phyloP scores from a whole-genome alignment of 2,329 filamentous ascomycete species.

The Verticillium albo-atrum region DNA sequence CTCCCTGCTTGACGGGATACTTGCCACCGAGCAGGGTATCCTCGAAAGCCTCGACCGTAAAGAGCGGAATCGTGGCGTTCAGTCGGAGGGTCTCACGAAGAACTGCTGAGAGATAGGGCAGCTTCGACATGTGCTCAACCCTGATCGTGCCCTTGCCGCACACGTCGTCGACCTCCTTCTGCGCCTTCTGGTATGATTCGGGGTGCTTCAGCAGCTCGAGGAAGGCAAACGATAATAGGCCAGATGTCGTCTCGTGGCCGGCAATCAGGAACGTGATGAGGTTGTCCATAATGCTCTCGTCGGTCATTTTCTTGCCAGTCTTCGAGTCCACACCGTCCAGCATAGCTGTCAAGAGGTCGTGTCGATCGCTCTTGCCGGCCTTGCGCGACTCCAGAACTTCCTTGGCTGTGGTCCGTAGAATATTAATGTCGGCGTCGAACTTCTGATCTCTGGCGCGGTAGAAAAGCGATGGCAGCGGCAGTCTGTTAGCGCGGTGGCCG shows the following conservation, averaged over 20 bases:
- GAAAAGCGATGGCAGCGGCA: slow-evolving; percentile 40
- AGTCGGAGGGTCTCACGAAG: slow-evolving; percentile 49
- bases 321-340: slow-evolving; percentile 58
- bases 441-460: slow-evolving; percentile 37
- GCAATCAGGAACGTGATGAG: slow-evolving; percentile 67
- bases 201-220: slow-evolving; percentile 63
- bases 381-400: slow-evolving; percentile 59
- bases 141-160: slow-evolving; percentile 52
- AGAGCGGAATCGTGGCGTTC: slow-evolving; percentile 19
- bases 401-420: slow-evolving; percentile 45
- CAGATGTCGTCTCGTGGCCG: slow-evolving; percentile 66
- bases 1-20: slow-evolving; percentile 42
- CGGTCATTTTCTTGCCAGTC: slow-evolving; percentile 56
- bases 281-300: slow-evolving; percentile 59
- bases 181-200: slow-evolving; percentile 52
- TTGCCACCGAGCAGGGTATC: slow-evolving; percentile 47
- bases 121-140: slow-evolving; percentile 53
- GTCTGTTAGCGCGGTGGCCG: slow-evolving; percentile 43
- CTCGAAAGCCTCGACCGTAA: slow-evolving; percentile 25
- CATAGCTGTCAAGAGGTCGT: slow-evolving; percentile 66
- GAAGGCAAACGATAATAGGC: slow-evolving; percentile 60
- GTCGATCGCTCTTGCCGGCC: slow-evolving; percentile 39
- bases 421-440: slow-evolving; percentile 44
- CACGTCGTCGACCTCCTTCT: slow-evolving; percentile 63
- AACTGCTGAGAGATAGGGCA: slow-evolving; percentile 60